Percentiles rank a stretch among this genome's conserved stretches.
Conservation (phyloP, 2,329 filamentous ascomycete species). For the Talaromyces sp. region DNA sequence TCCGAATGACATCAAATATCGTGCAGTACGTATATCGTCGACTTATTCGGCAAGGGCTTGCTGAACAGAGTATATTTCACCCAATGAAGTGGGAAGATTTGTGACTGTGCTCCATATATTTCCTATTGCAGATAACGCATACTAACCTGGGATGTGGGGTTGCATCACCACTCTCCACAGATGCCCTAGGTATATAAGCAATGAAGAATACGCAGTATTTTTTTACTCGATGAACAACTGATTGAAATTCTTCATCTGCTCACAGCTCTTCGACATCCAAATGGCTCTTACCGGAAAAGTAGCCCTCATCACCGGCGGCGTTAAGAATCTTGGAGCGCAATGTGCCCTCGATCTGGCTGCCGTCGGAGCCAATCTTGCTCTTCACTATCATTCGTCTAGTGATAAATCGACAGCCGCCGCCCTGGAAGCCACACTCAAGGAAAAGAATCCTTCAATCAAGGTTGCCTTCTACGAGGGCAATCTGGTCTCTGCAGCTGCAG, state of each 20-base stretch:
- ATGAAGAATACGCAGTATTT: too few species aligned
- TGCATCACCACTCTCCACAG: too few species aligned
- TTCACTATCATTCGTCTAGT: conserved; percentile 41
- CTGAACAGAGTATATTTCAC: too few species aligned
- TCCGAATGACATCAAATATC: neutral
- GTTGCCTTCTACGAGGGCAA: conserved; percentile 43
- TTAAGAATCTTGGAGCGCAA: conserved; percentile 40
- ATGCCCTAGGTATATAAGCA: too few species aligned
- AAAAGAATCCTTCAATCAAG: conserved; percentile 28
- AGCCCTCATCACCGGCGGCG: conserved; percentile 41
- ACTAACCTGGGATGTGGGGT: too few species aligned
- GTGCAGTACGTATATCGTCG: neutral
- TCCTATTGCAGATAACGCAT: too few species aligned
- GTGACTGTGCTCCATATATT: too few species aligned
- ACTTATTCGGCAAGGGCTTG: neutral
- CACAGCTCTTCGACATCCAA: neutral
- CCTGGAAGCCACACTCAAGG: conserved; percentile 36
- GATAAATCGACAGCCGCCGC: conserved; percentile 34
- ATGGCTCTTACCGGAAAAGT: conserved; percentile 33
- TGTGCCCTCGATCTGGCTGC: conserved; percentile 35
- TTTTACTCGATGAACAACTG: too few species aligned
- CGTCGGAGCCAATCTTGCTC: conserved; percentile 31
- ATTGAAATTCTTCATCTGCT: neutral
- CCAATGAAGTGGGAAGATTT: too few species aligned
- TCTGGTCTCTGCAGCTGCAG: conserved; percentile 38